phyloP scores from a whole-genome alignment of 2,329 filamentous ascomycete genomes.

The Mollisia scopiformis region DNA sequence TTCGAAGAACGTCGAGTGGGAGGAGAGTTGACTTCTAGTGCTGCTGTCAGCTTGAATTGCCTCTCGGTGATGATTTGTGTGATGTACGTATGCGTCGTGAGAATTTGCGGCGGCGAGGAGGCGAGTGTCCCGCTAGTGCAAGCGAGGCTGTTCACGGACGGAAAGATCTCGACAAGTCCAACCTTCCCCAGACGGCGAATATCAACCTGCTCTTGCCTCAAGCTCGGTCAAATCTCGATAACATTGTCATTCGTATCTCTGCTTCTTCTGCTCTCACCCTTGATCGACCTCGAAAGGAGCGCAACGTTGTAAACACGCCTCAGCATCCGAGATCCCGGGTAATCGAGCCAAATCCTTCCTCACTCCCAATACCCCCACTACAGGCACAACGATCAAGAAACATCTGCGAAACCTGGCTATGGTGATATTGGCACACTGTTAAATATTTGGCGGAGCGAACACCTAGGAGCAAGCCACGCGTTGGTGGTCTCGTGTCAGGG shows the following conservation, averaged over 20 bases:
- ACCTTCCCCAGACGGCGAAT: neutral
- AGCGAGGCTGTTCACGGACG: neutral
- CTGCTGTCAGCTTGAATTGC: neutral
- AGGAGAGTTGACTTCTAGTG: neutral
- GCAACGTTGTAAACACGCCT: neutral
- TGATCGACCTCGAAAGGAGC: neutral
- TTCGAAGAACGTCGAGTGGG: too few relatives aligned
- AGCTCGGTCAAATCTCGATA: neutral
- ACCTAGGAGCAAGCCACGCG: conserved; percentile 27
- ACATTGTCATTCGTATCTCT: neutral
- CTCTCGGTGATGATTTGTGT: neutral
- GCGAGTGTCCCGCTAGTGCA: neutral
- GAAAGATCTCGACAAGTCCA: neutral
- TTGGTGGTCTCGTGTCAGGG: conserved; percentile 25
- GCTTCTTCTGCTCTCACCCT: neutral
- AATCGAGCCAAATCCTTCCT: neutral
- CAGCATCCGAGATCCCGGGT: neutral
- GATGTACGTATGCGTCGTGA: neutral
- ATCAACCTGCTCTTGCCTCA: neutral
- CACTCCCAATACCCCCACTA: conserved; percentile 8
- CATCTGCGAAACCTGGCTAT: conserved; percentile 24
- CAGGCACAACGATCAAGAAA: conserved; percentile 8
- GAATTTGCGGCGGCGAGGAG: neutral
- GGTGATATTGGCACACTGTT: conserved; percentile 22
- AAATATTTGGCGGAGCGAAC: conserved; percentile 25